phyloP scores from a whole-genome alignment of 176 grass and related monocot species.

The Rhynchospora tenuis region DNA sequence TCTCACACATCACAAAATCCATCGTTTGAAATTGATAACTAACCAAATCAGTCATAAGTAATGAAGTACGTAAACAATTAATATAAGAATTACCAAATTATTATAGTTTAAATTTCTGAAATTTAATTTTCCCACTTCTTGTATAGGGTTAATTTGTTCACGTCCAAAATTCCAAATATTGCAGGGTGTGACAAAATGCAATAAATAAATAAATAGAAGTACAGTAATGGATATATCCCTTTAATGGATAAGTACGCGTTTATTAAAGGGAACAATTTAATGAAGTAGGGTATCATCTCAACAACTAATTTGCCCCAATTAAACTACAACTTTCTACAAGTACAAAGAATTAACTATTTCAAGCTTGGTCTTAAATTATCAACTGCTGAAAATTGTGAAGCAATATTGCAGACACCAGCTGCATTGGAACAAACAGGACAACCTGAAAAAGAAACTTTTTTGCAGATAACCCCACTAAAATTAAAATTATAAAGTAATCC shows the following conservation, averaged over 20 bases:
- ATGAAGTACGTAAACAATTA: background rate
- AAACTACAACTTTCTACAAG: background rate
- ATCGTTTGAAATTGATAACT: constrained; percentile 14
- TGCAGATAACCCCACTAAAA: background rate
- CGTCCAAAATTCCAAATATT: background rate
- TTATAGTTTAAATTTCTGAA: background rate
- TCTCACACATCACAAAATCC: constrained; percentile 4
- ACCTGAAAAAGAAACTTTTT: background rate
- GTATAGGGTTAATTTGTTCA: background rate
- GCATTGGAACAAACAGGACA: background rate
- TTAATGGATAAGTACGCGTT: background rate
- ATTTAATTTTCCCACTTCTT: background rate
- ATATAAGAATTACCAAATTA: background rate
- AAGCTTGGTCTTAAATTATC: background rate
- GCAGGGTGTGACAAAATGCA: background rate
- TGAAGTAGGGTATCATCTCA: constrained; percentile 20
- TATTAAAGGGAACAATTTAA: constrained; percentile 7
- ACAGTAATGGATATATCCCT: background rate
- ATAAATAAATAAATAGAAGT: background rate
- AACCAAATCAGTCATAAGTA: background rate
- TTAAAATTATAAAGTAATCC: background rate
- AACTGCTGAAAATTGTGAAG: background rate
- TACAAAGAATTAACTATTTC: background rate
- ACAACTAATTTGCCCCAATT: background rate
- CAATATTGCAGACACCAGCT: background rate